These are phyloP conservation scores for Lunasporangiospora selenospora DNA, from an alignment of 192 early-diverging fungal species.

Conservation along the genomic window DNA sequence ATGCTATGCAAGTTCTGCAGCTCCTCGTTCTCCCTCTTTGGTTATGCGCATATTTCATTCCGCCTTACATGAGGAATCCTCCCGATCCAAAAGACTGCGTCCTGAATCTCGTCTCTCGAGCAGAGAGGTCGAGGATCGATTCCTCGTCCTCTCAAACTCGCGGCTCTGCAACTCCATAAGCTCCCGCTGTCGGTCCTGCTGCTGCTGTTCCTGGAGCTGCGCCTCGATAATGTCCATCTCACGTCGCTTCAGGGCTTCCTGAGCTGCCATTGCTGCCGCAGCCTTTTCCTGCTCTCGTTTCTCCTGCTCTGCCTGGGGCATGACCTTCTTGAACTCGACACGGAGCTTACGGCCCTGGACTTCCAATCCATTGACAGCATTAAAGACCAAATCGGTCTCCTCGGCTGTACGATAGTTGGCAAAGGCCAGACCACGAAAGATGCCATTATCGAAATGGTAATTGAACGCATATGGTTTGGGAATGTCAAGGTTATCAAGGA, in stretches of 20 bases:
- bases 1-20: too few relatives aligned
- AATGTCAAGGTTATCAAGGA: constrained; percentile 70
- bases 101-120: constrained; percentile 43
- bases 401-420: constrained; percentile 81
- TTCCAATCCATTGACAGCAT: constrained; percentile 73
- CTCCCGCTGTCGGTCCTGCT: constrained; percentile 43
- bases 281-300: constrained; percentile 60
- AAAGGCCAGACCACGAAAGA: constrained; percentile 84
- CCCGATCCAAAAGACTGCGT: constrained; percentile 35
- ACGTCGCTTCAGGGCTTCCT: constrained; percentile 54
- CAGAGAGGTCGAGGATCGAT: constrained; percentile 29
- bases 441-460: constrained; percentile 82
- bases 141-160: constrained; percentile 27
- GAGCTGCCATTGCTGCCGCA: constrained; percentile 37
- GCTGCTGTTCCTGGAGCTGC: constrained; percentile 31
- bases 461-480: constrained; percentile 83
- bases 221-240: constrained; percentile 48
- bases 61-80: constrained; percentile 29
- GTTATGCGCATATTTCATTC: too few relatives aligned
- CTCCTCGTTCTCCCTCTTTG: too few relatives aligned
- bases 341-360: constrained; percentile 76
- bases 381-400: constrained; percentile 73
- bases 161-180: constrained; percentile 35
- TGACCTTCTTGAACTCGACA: constrained; percentile 82
- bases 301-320: constrained; percentile 66